phyloP scores from a whole-genome alignment of 139 green algal genomes.

The Chlamydomonas incerta region DNA sequence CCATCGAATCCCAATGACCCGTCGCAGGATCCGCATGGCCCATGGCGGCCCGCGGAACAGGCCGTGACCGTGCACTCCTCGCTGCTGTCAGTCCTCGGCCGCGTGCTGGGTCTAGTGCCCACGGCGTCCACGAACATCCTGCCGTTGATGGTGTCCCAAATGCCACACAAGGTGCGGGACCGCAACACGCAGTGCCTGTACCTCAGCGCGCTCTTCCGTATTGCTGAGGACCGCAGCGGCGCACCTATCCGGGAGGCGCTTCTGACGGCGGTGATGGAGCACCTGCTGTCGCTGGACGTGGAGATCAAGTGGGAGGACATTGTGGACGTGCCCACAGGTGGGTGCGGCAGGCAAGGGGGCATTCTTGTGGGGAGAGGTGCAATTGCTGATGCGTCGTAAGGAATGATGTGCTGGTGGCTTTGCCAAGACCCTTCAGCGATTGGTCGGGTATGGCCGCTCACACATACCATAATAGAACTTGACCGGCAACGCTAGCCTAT shows the following conservation, averaged over 20 bases:
- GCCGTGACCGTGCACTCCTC: slow-evolving; percentile 59
- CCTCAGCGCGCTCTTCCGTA: slow-evolving; percentile 67
- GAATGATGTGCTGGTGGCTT: too few relatives aligned
- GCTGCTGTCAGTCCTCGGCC: slow-evolving; percentile 56
- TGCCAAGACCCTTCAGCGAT: too few relatives aligned
- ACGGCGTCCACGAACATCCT: slow-evolving; percentile 70
- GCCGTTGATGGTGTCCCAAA: slow-evolving; percentile 62
- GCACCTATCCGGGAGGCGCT: slow-evolving; percentile 70
- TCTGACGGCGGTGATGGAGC: slow-evolving; percentile 75
- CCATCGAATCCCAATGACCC: slow-evolving; percentile 21
- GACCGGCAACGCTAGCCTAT: too few relatives aligned
- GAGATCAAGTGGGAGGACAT: slow-evolving; percentile 95
- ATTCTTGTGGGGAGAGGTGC: too few relatives aligned
- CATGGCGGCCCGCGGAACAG: slow-evolving; percentile 59
- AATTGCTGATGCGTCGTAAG: too few relatives aligned
- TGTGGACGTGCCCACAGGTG: slow-evolving; percentile 68
- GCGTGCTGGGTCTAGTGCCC: slow-evolving; percentile 79
- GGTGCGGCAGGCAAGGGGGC: too few relatives aligned
- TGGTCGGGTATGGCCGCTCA: too few relatives aligned
- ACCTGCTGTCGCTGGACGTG: slow-evolving; percentile 83
- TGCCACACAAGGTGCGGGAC: slow-evolving; percentile 80
- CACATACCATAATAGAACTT: too few relatives aligned
- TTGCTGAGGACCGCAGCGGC: slow-evolving; percentile 70
- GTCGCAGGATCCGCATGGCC: slow-evolving; percentile 31
- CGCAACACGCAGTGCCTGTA: slow-evolving; percentile 81